Evolutionary conservation across 345 rosid genomes (phyloP).

Genomic region (Boechera stricta): DNA sequence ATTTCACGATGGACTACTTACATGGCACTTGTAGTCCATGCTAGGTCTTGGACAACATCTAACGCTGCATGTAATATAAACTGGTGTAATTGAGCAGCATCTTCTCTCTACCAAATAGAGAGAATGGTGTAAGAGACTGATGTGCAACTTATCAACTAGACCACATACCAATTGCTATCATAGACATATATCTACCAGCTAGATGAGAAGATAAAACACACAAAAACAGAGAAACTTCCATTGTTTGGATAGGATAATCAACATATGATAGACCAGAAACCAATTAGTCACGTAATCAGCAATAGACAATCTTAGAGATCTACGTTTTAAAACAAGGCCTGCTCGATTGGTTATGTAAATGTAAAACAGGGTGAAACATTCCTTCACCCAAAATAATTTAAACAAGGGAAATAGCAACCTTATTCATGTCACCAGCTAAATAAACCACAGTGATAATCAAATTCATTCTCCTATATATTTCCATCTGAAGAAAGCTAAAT

Average conservation of each 20-base stretch:
- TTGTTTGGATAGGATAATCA: background rate
- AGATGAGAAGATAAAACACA: background rate
- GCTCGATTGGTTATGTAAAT: background rate
- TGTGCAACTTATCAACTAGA: background rate
- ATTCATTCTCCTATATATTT: background rate
- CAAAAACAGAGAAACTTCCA: background rate
- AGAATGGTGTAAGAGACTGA: slow-evolving; percentile 23
- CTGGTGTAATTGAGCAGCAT: slow-evolving; percentile 95
- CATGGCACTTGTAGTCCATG: slow-evolving; percentile 99
- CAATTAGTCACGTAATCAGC: background rate
- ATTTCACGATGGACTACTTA: slow-evolving; percentile 41
- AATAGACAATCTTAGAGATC: background rate
- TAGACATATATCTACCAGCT: slow-evolving; percentile 12
- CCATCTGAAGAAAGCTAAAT: background rate
- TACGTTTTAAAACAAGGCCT: background rate
- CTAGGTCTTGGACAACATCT: slow-evolving; percentile 94
- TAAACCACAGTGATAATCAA: slow-evolving; percentile 2
- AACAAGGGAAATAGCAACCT: background rate
- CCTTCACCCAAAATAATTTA: background rate
- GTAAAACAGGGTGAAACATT: slow-evolving; percentile 11
- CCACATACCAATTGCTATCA: background rate
- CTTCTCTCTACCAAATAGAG: slow-evolving; percentile 79
- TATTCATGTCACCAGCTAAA: background rate
- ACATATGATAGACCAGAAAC: slow-evolving; percentile 1
- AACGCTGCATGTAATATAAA: slow-evolving; percentile 92